phyloP scores from a whole-genome alignment of 2,329 filamentous ascomycete genomes.

The Sphaerostilbella broomeana region DNA sequence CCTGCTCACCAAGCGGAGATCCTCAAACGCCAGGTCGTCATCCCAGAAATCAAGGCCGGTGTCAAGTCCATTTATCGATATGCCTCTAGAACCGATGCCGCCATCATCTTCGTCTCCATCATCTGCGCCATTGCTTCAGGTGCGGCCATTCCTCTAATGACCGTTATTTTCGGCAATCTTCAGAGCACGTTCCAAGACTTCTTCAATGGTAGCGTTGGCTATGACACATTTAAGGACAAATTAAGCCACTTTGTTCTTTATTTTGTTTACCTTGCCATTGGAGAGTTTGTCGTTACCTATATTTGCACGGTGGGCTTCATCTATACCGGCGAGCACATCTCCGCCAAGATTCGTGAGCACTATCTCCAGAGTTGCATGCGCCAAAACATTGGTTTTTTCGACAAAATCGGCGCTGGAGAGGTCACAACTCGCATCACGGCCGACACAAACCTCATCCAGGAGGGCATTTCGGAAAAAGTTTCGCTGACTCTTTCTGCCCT shows the following conservation, averaged over 20 bases:
- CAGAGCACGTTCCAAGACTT: slow-evolving; percentile 60
- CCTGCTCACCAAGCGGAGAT: slow-evolving; percentile 60
- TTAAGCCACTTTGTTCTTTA: slow-evolving; percentile 65
- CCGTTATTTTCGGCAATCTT: slow-evolving; percentile 71
- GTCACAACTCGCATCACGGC: slow-evolving; percentile 92
- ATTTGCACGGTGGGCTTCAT: slow-evolving; percentile 84
- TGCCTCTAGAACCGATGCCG: slow-evolving; percentile 56
- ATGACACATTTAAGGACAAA: slow-evolving; percentile 51
- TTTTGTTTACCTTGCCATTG: slow-evolving; percentile 79
- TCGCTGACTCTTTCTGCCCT: slow-evolving; percentile 68
- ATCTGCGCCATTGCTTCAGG: slow-evolving; percentile 65
- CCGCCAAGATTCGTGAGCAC: slow-evolving; percentile 69
- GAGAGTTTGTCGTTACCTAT: slow-evolving; percentile 71
- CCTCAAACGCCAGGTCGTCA: slow-evolving; percentile 61
- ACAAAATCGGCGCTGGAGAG: slow-evolving; percentile 87
- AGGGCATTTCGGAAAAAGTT: slow-evolving; percentile 88
- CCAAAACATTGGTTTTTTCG: slow-evolving; percentile 89
- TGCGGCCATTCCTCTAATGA: slow-evolving; percentile 73
- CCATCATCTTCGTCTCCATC: slow-evolving; percentile 55
- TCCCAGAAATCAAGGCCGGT: slow-evolving; percentile 56
- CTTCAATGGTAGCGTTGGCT: slow-evolving; percentile 32
- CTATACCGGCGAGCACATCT: slow-evolving; percentile 75
- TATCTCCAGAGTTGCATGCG: slow-evolving; percentile 80
- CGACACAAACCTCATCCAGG: slow-evolving; percentile 89
- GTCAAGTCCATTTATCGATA: slow-evolving; percentile 63